phyloP scores from a whole-genome alignment of 257 asterid species.

The Leptodermis oblonga region DNA sequence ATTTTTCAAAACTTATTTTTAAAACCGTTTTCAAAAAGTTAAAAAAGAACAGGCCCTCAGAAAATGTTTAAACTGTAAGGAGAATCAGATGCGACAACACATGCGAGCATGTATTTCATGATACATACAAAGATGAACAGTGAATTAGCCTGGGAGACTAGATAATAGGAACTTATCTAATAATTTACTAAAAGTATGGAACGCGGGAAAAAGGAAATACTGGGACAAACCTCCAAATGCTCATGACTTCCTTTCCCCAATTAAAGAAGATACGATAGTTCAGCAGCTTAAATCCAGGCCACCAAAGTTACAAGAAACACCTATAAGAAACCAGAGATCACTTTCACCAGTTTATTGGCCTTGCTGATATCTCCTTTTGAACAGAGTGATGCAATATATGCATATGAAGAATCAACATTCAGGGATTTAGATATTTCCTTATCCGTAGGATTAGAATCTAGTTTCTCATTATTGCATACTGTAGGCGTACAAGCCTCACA shows the following conservation, averaged over 20 bases:
- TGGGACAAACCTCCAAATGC: slow-evolving; percentile 1
- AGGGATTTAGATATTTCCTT: slow-evolving; percentile 31
- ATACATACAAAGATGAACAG: not conserved
- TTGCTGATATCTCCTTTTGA: slow-evolving; percentile 54
- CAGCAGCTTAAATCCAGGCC: not conserved
- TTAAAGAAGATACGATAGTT: slow-evolving; percentile 4
- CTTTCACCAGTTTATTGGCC: slow-evolving; percentile 58
- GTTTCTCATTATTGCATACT: slow-evolving; percentile 20
- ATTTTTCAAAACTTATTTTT: too few species aligned
- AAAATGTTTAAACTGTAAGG: not conserved
- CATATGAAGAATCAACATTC: slow-evolving; percentile 58
- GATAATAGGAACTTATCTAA: not conserved
- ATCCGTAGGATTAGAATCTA: slow-evolving; percentile 26
- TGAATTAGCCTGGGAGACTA: not conserved
- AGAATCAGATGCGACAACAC: not conserved
- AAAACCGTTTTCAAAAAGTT: too few species aligned
- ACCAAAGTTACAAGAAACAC: slow-evolving; percentile 5
- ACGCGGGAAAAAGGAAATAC: not conserved
- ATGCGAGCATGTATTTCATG: not conserved
- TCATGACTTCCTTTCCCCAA: not conserved
- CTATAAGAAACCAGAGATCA: slow-evolving; percentile 38
- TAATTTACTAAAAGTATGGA: not conserved
- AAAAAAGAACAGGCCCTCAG: too few species aligned
- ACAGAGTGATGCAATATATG: slow-evolving; percentile 54
- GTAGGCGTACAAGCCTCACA: slow-evolving; percentile 17